A percentile compares a stretch with the other conserved stretches of the same genome.
Evolutionary conservation across 257 asterid species (phyloP).

Genomic region (Craterostigma plantagineum): DNA sequence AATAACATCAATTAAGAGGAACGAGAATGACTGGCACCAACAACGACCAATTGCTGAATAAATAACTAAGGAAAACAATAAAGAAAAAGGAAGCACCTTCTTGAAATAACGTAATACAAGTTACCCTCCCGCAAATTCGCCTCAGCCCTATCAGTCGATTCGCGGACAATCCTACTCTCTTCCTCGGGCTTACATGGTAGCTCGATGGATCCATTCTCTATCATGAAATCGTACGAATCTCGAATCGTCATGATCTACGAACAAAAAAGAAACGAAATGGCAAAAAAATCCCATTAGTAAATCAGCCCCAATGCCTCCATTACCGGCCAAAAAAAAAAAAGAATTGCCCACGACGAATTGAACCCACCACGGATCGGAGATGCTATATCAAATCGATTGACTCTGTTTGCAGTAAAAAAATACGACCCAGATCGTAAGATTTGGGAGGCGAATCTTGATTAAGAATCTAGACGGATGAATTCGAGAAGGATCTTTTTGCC

Average conservation of each 20-base stretch:
- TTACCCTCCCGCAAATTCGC: conserved; percentile 59
- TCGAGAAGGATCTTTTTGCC: no score
- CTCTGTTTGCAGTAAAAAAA: no score
- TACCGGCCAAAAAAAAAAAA: no score
- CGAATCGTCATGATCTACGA: conserved; percentile 70
- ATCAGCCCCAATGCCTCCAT: no score
- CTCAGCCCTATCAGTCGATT: conserved; percentile 49
- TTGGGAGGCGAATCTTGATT: no score
- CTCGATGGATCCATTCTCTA: conserved; percentile 73
- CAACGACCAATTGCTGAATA: background rate
- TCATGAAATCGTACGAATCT: conserved; percentile 40
- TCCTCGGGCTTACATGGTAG: conserved; percentile 78
- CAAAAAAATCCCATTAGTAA: no score
- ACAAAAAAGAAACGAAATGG: no score
- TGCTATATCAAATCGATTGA: no score
- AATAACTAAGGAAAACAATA: background rate
- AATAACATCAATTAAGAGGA: background rate
- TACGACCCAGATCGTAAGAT: no score
- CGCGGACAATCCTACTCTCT: conserved; percentile 53
- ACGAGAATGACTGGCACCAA: background rate
- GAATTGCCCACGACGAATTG: no score
- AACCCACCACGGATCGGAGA: no score
- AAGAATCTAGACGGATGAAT: no score
- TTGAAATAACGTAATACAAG: conserved; percentile 48
- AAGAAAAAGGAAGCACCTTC: conserved; percentile 22